Evolutionary conservation across 2,329 filamentous ascomycete species (phyloP).

Genomic region (Arthrobotrys musiformis): DNA sequence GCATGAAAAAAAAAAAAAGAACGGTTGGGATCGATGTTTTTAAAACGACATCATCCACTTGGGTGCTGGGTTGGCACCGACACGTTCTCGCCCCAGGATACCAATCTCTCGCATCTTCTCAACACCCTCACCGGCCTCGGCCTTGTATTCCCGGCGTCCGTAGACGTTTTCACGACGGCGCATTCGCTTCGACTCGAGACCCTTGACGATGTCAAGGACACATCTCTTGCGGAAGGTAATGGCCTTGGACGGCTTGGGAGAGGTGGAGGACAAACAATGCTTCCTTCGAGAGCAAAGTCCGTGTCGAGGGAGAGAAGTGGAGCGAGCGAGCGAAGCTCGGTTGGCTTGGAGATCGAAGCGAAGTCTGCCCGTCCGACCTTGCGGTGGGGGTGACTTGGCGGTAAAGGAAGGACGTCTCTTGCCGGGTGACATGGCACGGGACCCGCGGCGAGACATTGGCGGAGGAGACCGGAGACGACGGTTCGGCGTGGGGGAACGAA

Average conservation of each 20-base stretch:
- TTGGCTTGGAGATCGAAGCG: constrained; percentile 66
- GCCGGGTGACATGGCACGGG: constrained; percentile 62
- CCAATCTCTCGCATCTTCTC: constrained; percentile 94
- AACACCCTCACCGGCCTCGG: constrained; percentile 84
- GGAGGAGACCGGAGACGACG: constrained; percentile 62
- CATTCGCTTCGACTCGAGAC: constrained; percentile 91
- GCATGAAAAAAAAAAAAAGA: background rate
- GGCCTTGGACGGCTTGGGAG: constrained; percentile 57
- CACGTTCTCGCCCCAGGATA: constrained; percentile 74
- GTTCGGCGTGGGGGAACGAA: constrained; percentile 66
- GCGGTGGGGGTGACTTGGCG: constrained; percentile 75
- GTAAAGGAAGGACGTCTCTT: constrained; percentile 69
- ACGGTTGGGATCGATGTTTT: background rate
- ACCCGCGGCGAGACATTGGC: constrained; percentile 58
- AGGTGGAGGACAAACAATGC: constrained; percentile 57
- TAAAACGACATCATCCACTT: constrained; percentile 60
- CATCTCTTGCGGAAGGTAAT: constrained; percentile 77
- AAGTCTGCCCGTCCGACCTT: constrained; percentile 65
- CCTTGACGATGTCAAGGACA: constrained; percentile 98
- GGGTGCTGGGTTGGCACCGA: constrained; percentile 50
- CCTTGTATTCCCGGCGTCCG: constrained; percentile 78
- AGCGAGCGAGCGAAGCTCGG: constrained; percentile 81
- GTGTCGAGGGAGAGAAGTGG: constrained; percentile 79
- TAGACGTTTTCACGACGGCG: constrained; percentile 93
- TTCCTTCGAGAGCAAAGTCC: constrained; percentile 63